Percentiles rank a stretch among this genome's conserved stretches.
Evolutionary conservation across 2,329 filamentous ascomycete genomes (phyloP).

Genomic region (Sclerotinia sclerotiorum): DNA sequence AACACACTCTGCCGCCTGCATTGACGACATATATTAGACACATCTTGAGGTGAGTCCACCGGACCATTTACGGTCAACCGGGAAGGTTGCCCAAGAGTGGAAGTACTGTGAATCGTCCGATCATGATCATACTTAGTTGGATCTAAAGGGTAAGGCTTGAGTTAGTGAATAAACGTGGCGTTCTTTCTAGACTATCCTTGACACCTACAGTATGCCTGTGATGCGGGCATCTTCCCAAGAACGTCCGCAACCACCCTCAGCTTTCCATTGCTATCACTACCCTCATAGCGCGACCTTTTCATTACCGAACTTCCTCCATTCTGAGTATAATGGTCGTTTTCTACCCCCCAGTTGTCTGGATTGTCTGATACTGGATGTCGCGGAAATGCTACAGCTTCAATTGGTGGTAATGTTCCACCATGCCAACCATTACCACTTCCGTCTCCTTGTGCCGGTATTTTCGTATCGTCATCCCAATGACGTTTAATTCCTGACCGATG

Average conservation of each 20-base stretch:
- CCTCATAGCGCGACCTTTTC: conserved; percentile 34
- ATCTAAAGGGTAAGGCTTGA: conserved; percentile 25
- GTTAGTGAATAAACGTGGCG: conserved; percentile 26
- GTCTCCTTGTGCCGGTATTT: conserved; percentile 14
- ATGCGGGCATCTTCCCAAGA: conserved; percentile 27
- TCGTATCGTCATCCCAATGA: conserved; percentile 36
- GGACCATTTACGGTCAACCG: conserved; percentile 5
- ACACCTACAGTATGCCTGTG: conserved; percentile 30
- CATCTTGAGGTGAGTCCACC: conserved; percentile 24
- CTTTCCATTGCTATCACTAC: conserved; percentile 30
- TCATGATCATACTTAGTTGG: conserved; percentile 25
- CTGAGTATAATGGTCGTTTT: conserved; percentile 25
- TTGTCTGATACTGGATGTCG: conserved; percentile 25
- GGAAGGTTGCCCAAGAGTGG: conserved; percentile 21
- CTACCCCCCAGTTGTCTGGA: conserved; percentile 23
- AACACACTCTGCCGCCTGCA: conserved; percentile 32
- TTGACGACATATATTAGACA: conserved; percentile 31
- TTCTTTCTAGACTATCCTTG: not conserved
- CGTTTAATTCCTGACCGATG: conserved; percentile 36
- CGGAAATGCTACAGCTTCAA: conserved; percentile 30
- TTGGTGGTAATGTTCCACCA: conserved; percentile 33
- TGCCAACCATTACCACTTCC: conserved; percentile 29
- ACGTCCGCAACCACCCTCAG: conserved; percentile 26
- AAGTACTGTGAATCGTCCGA: conserved; percentile 23
- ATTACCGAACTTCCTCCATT: conserved; percentile 27